These are phyloP conservation scores for Paraconiothyrium brasiliense DNA, from an alignment of 2,329 filamentous ascomycete species.

Conservation along the genomic window DNA sequence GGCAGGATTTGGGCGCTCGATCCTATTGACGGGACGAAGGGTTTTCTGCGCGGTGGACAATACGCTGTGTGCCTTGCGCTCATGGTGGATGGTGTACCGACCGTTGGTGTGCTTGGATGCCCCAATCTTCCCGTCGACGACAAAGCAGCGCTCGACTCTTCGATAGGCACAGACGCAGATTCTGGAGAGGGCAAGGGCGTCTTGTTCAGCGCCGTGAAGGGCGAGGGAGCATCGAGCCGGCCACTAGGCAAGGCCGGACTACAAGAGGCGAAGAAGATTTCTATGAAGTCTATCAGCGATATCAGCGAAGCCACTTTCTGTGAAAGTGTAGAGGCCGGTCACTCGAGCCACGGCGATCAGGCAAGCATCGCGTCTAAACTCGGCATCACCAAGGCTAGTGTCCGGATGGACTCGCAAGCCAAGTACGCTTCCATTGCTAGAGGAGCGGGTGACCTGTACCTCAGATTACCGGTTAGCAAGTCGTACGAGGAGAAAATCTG, in stretches of 20 bases:
- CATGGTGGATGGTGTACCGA: slow-evolving; percentile 91
- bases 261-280: slow-evolving; percentile 69
- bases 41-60: slow-evolving; percentile 93
- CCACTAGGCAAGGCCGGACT: slow-evolving; percentile 70
- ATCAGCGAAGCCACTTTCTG: slow-evolving; percentile 89
- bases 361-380: slow-evolving; percentile 83
- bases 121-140: slow-evolving; percentile 94
- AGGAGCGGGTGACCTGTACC: slow-evolving; percentile 92
- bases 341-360: slow-evolving; percentile 90
- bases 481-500: slow-evolving; percentile 99
- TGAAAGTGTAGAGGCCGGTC: slow-evolving; percentile 92
- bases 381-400: slow-evolving; percentile 87
- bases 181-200: slow-evolving; percentile 82
- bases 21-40: slow-evolving; percentile 97
- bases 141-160: slow-evolving; percentile 72
- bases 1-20: slow-evolving; percentile 96
- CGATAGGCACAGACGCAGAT: slow-evolving; percentile 77
- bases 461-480: slow-evolving; percentile 84
- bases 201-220: slow-evolving; percentile 83
- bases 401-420: slow-evolving; percentile 97
- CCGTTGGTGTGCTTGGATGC: slow-evolving; percentile 93
- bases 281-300: slow-evolving; percentile 79
- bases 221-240: slow-evolving; percentile 81
- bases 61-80: slow-evolving; percentile 95
- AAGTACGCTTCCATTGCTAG: slow-evolving; percentile 97